A percentile compares a stretch with the other conserved stretches of the same genome.
These are phyloP conservation scores for Erigeron philadelphicus DNA, from an alignment of 140 eudicot genomes.

Conservation along the genomic window DNA sequence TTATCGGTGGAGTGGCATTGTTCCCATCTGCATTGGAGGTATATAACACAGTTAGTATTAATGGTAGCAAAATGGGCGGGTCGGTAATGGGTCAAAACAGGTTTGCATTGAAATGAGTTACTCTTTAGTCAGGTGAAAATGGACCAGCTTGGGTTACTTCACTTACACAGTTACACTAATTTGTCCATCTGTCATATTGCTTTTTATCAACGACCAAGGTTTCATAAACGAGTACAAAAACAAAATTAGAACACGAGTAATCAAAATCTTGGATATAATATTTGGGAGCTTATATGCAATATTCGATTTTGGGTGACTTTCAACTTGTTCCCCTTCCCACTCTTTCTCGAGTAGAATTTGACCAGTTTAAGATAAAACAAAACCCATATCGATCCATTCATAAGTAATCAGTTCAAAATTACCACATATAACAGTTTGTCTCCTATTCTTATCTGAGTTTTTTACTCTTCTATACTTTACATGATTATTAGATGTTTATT, in stretches of 20 bases:
- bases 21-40: slow-evolving; percentile 91
- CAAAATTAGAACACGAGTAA: not conserved
- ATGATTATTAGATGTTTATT: not conserved
- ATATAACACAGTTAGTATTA: slow-evolving; percentile 8
- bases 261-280: not conserved
- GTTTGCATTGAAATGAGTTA: not conserved
- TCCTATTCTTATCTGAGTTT: not conserved
- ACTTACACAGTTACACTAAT: too few species aligned
- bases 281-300: not conserved
- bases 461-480: slow-evolving; percentile 7
- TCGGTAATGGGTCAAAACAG: not conserved
- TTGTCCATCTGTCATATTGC: too few species aligned
- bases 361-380: not conserved
- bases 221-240: not conserved
- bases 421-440: not conserved
- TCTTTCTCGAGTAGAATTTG: not conserved
- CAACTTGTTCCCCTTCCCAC: not conserved
- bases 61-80: slow-evolving; percentile 2
- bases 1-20: slow-evolving; percentile 91
- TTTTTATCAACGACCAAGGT: not conserved
- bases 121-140: not conserved
- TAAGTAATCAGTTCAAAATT: not conserved
- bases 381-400: not conserved
- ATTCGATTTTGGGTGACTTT: not conserved
- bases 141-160: not conserved